A percentile compares a stretch with the other conserved stretches of the same genome.
Conservation (phyloP, 176 grass and related monocot species). For the Paspalum vaginatum region DNA sequence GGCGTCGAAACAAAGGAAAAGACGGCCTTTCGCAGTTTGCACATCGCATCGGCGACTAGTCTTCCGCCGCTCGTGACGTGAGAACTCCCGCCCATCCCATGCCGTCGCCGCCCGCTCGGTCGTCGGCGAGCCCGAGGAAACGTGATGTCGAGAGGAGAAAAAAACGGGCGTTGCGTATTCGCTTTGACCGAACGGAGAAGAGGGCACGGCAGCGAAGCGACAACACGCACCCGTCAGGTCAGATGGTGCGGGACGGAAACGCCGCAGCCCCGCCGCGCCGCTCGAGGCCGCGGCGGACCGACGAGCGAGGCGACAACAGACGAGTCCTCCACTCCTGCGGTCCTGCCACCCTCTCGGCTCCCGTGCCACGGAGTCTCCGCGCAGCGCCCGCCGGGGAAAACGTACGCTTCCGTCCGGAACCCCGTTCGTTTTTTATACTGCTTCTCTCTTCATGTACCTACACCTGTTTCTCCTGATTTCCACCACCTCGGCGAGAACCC, state of each 20-base stretch:
- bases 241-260: slow-evolving; percentile 24
- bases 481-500: neutral
- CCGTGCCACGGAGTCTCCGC: neutral
- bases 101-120: neutral
- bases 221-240: slow-evolving; percentile 35
- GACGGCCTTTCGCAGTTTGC: neutral
- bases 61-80: too few relatives aligned
- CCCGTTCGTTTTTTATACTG: too few relatives aligned
- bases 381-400: neutral
- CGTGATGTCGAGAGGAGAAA: neutral
- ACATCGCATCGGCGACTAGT: too few relatives aligned
- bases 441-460: too few relatives aligned
- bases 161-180: neutral
- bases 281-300: slow-evolving; percentile 12
- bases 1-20: neutral
- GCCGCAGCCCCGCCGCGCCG: neutral
- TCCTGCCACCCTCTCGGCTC: slow-evolving; percentile 3
- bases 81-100: neutral
- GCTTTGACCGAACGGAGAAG: neutral
- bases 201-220: neutral
- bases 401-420: slow-evolving; percentile 5
- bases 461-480: too few relatives aligned
- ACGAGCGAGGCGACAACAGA: too few relatives aligned
- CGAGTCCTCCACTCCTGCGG: neutral
- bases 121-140: neutral